Evolutionary conservation across 202 grass and related monocot species (phyloP).

Genomic region (Alloteropsis angusta): DNA sequence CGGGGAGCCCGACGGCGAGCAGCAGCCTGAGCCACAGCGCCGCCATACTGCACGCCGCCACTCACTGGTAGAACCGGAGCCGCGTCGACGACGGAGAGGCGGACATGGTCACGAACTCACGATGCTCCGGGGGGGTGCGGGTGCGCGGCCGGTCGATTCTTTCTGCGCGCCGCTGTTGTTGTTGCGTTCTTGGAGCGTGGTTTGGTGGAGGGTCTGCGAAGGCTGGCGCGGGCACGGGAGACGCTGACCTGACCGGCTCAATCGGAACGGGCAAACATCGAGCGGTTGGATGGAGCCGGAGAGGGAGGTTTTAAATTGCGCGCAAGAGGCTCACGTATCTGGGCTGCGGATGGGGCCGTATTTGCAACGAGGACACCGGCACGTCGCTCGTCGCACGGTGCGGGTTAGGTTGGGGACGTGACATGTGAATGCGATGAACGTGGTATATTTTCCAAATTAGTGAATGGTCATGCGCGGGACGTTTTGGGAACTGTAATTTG

Average conservation of each 20-base stretch:
- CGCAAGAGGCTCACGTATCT: neutral
- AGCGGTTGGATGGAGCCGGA: neutral
- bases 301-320: neutral
- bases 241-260: conserved; percentile 28
- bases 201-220: conserved; percentile 19
- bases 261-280: conserved; percentile 5
- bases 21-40: conserved; percentile 32
- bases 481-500: too few relatives aligned
- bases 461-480: neutral
- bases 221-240: conserved; percentile 1
- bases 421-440: neutral
- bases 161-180: neutral
- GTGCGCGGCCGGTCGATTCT: neutral
- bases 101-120: neutral
- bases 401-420: conserved; percentile 12
- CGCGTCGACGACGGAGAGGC: neutral
- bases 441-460: neutral
- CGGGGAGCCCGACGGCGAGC: conserved; percentile 18
- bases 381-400: neutral
- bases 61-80: neutral
- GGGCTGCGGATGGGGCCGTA: neutral
- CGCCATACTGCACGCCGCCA: neutral
- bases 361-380: neutral
- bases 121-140: neutral
- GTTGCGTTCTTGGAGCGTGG: neutral